Percentiles rank a stretch among this genome's conserved stretches.
phyloP scores from a whole-genome alignment of 2,329 filamentous ascomycete genomes.

The Phialophora tarda region DNA sequence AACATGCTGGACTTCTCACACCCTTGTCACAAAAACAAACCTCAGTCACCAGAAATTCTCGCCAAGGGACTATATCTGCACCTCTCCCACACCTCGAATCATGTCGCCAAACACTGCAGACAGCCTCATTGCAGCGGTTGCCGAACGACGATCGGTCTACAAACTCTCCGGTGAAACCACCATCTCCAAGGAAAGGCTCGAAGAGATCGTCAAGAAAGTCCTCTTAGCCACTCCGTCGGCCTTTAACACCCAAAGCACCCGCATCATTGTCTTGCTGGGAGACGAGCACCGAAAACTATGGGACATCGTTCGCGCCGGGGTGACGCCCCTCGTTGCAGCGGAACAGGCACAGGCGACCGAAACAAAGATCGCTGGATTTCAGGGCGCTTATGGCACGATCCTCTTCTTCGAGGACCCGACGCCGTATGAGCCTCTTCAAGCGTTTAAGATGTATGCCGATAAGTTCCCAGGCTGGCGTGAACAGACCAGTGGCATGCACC shows the following conservation, averaged over 20 bases:
- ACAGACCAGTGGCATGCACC: conserved; percentile 78
- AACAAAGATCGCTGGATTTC: conserved; percentile 67
- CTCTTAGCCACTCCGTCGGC: conserved; percentile 74
- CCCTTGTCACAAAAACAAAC: background rate
- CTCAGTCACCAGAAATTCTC: conserved; percentile 2
- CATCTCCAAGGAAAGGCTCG: conserved; percentile 12
- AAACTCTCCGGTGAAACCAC: conserved; percentile 6
- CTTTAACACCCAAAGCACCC: conserved; percentile 87
- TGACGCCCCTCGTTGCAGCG: background rate
- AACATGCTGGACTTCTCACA: background rate
- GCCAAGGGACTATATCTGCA: conserved; percentile 6
- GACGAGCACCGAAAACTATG: conserved; percentile 86
- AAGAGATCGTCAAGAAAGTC: conserved; percentile 43
- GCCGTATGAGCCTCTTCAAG: conserved; percentile 64
- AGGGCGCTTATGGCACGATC: conserved; percentile 77
- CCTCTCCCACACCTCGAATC: conserved; percentile 6
- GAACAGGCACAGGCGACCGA: conserved; percentile 54
- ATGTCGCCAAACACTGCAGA: conserved; percentile 17
- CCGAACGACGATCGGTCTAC: conserved; percentile 17
- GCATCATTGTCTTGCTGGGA: conserved; percentile 77
- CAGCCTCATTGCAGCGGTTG: conserved; percentile 15
- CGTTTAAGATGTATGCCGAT: conserved; percentile 71
- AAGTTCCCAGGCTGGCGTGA: conserved; percentile 76
- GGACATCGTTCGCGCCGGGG: conserved; percentile 63
- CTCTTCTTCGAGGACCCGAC: conserved; percentile 84